phyloP scores from a whole-genome alignment of 768 basidiomycete genomes.

The Phallus indusiatus region DNA sequence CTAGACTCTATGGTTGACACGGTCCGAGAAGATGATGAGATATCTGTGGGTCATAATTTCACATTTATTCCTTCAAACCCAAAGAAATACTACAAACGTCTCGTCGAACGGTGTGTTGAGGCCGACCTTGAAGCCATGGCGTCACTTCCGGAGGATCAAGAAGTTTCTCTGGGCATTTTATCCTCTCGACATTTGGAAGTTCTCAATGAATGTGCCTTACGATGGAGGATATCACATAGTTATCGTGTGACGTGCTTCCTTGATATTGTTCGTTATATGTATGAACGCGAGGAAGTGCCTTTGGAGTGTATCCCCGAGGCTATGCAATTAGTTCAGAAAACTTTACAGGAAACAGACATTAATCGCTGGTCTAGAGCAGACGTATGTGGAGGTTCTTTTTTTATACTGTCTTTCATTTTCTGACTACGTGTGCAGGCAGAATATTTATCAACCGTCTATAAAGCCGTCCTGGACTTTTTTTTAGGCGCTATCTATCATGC shows the following conservation, averaged over 20 bases:
- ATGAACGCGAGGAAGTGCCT: slow-evolving; percentile 84
- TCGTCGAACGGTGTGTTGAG: slow-evolving; percentile 75
- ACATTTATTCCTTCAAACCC: slow-evolving; percentile 89
- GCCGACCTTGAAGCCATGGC: slow-evolving; percentile 85
- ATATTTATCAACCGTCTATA: slow-evolving; percentile 57
- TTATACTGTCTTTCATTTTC: slow-evolving; percentile 4
- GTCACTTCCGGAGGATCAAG: slow-evolving; percentile 86
- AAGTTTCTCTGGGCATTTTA: slow-evolving; percentile 89
- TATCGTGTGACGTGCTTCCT: slow-evolving; percentile 76
- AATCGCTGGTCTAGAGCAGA: slow-evolving; percentile 76
- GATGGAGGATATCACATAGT: slow-evolving; percentile 81
- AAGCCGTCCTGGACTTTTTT: slow-evolving; percentile 76
- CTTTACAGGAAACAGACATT: slow-evolving; percentile 57
- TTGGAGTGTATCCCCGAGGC: slow-evolving; percentile 93
- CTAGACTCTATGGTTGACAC: slow-evolving; percentile 23
- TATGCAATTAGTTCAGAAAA: slow-evolving; percentile 60
- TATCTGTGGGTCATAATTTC: slow-evolving; percentile 67
- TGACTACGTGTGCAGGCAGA: slow-evolving; percentile 39
- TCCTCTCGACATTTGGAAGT: slow-evolving; percentile 71
- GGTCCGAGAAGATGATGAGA: slow-evolving; percentile 51
- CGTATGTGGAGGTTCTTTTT: slow-evolving; percentile 38
- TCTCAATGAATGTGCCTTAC: slow-evolving; percentile 76
- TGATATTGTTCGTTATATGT: slow-evolving; percentile 77
- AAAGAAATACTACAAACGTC: slow-evolving; percentile 71
- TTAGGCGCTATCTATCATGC: slow-evolving; percentile 76